Evolutionary conservation across 2,329 filamentous ascomycete genomes (phyloP).

Genomic region (Fusarium temperatum): DNA sequence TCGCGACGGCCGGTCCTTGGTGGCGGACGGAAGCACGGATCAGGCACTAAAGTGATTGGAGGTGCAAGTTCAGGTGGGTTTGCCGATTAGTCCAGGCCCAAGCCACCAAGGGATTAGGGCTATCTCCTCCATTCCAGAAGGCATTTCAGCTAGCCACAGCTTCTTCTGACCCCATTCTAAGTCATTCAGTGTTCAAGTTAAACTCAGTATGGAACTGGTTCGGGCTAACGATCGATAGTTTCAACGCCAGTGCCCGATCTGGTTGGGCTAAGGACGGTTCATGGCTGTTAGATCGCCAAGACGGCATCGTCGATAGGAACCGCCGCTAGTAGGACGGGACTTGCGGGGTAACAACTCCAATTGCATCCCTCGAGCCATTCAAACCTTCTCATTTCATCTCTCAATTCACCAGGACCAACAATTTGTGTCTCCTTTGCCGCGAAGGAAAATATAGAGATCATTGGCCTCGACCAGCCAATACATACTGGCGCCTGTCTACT

Average conservation of each 20-base stretch:
- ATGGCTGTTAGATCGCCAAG: background rate
- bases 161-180: background rate
- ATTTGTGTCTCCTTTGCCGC: accelerated
- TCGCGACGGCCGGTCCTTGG: no score
- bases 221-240: background rate
- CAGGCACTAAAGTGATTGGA: no score
- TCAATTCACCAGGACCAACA: no score
- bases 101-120: background rate
- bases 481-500: accelerated
- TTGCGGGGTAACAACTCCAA: background rate
- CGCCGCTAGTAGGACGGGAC: background rate
- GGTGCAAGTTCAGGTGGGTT: background rate
- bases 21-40: no score
- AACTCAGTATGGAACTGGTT: background rate
- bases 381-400: no score
- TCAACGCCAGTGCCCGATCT: background rate
- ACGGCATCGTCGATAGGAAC: background rate
- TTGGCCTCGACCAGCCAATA: no score
- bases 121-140: background rate
- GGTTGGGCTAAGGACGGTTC: no score
- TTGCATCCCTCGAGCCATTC: no score
- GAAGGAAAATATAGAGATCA: accelerated
- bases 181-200: accelerated
- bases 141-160: background rate
- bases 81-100: background rate